Evolutionary conservation across 305 asterid genomes (phyloP).

Genomic region (Fraxinus latifolia): DNA sequence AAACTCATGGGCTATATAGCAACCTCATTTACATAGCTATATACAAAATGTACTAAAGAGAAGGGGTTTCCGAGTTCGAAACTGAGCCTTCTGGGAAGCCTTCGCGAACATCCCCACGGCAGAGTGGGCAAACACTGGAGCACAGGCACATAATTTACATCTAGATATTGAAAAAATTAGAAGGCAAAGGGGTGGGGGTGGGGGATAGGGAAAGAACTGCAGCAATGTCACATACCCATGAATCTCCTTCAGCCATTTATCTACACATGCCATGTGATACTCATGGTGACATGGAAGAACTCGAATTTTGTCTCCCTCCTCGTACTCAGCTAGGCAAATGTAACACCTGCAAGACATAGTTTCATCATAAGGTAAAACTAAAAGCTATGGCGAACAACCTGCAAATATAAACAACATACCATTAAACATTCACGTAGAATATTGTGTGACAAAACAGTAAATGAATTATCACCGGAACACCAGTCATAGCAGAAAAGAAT

Average conservation of each 20-base stretch:
- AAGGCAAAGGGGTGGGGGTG: not conserved
- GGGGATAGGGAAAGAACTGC: not conserved
- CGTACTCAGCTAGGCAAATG: slow-evolving; percentile 83
- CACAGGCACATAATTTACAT: slow-evolving; percentile 19
- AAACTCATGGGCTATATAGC: slow-evolving; percentile 3
- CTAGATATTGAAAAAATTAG: not conserved
- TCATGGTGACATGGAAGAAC: slow-evolving; percentile 86
- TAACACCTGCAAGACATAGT: slow-evolving; percentile 56
- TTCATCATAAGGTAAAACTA: not conserved
- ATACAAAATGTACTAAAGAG: slow-evolving; percentile 32
- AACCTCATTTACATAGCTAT: slow-evolving; percentile 31
- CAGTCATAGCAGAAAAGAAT: not conserved
- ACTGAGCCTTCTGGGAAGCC: slow-evolving; percentile 21
- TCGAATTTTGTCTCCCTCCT: slow-evolving; percentile 74
- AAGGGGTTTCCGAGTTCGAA: slow-evolving; percentile 23
- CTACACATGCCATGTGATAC: slow-evolving; percentile 71
- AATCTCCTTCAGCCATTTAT: slow-evolving; percentile 92
- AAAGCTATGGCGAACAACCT: not conserved
- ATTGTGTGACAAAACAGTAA: not conserved
- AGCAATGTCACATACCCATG: slow-evolving; percentile 53
- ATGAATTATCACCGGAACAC: not conserved
- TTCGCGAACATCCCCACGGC: slow-evolving; percentile 80
- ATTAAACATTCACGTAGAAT: not conserved
- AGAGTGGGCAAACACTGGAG: slow-evolving; percentile 83
- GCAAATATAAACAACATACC: not conserved